Base-by-base conservation (phyloP, 139 green algal genomes). In the Pleodorina starrii region DNA sequence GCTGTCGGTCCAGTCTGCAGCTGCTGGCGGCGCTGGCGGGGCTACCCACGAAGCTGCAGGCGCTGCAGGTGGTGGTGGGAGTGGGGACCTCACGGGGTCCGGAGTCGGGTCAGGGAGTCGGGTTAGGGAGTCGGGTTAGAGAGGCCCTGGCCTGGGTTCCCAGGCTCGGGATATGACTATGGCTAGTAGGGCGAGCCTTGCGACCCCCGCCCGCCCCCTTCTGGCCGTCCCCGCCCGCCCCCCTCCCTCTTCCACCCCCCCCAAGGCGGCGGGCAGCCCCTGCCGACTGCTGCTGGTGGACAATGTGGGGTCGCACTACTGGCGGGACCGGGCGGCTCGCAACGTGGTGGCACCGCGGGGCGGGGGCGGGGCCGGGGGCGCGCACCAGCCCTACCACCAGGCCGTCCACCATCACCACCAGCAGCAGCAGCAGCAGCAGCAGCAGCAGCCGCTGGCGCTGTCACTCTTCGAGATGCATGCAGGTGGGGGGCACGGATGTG, bases 261-360 rank as follows among this genome's bases (percentile, higher is more conserved):
- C n/a, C n/a, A n/a, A 87, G 81, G 81, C 81, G 0, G 42, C 17
- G 4, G 81, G 60, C 42, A 36, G 29, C 43, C 14, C 5, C 63
- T 87, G 81, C 59, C 81, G 81, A 5, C 81, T 87, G 81, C 60
- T 87, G 42, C 81, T 87, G n/a, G 19, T 87, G 7, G 81, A 87
- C 60, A 78, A 66, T 17, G 81, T 87, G 60, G 81, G 81, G 9
- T 42, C 81, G 14, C 81, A 87, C 81, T 87, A 68, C 81, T 87
- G 81, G 81, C 32, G 81, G 0, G 81, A 87, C 60, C 48, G 42
- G 32, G 81, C 81, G 6, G 81, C 81, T 14, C 29, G 51, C 14
- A 86, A 75, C 40, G 27, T 44, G 27, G 12, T 59, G 40, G 38
- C 25, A 40, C 19, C 57, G 57, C 48, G 6, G 3, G 77, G 48